phyloP scores from a whole-genome alignment of 108 stramenopile genomes.

The Cyclotella baltica region DNA sequence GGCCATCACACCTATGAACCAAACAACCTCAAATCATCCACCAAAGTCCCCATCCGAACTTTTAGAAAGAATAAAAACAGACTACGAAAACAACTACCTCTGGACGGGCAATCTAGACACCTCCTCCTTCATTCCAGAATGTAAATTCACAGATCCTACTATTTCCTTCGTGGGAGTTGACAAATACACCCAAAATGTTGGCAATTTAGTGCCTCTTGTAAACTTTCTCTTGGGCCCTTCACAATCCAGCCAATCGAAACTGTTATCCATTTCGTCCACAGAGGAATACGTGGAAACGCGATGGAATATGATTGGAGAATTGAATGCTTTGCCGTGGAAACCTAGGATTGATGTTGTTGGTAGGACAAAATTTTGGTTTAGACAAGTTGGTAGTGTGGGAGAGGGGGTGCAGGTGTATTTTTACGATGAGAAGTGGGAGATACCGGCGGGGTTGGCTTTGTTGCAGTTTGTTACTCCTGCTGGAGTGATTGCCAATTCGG shows the following conservation, averaged over 20 bases:
- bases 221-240: slow-evolving; percentile 51
- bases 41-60: slow-evolving; percentile 59
- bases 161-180: slow-evolving; percentile 74
- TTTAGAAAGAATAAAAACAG: slow-evolving; percentile 59
- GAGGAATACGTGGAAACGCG: slow-evolving; percentile 70
- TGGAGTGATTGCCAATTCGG: slow-evolving; percentile 58
- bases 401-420: slow-evolving; percentile 61
- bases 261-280: slow-evolving; percentile 62
- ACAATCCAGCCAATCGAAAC: slow-evolving; percentile 50
- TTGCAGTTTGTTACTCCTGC: slow-evolving; percentile 75
- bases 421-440: slow-evolving; percentile 85
- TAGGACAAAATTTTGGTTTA: slow-evolving; percentile 83
- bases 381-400: background rate
- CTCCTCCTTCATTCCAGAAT: slow-evolving; percentile 61
- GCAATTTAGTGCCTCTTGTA: slow-evolving; percentile 77
- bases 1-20: background rate
- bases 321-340: slow-evolving; percentile 73
- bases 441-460: slow-evolving; percentile 72
- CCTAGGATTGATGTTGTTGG: slow-evolving; percentile 87
- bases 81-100: slow-evolving; percentile 82
- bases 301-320: slow-evolving; percentile 87
- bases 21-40: background rate
- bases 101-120: slow-evolving; percentile 87
- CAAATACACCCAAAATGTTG: slow-evolving; percentile 66
- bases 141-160: slow-evolving; percentile 83